Evolutionary conservation across 1,284 basidiomycete species (phyloP).

Genomic region (Tilletia caries): DNA sequence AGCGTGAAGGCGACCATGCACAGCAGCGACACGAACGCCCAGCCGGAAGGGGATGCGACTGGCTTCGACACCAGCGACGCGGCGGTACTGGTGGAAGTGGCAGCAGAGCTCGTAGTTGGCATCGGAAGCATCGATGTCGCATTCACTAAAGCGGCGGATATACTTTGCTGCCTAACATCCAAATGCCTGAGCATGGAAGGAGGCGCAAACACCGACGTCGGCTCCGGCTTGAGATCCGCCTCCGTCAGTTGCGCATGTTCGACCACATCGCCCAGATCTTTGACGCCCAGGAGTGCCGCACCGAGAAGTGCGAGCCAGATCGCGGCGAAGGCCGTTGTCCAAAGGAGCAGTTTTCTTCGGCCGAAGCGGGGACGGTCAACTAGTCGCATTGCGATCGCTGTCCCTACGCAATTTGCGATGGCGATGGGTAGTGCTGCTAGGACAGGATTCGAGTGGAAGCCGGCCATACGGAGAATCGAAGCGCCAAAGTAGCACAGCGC

Average conservation of each 20-base stretch:
- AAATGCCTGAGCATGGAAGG: neutral
- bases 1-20: slow-evolving; percentile 35
- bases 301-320: slow-evolving; percentile 32
- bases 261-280: slow-evolving; percentile 13
- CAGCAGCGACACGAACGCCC: slow-evolving; percentile 30
- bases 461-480: slow-evolving; percentile 37
- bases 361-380: slow-evolving; percentile 32
- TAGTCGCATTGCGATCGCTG: slow-evolving; percentile 33
- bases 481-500: slow-evolving; percentile 34
- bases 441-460: slow-evolving; percentile 41
- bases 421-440: slow-evolving; percentile 38
- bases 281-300: slow-evolving; percentile 26
- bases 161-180: neutral
- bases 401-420: slow-evolving; percentile 40
- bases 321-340: slow-evolving; percentile 32
- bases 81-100: neutral
- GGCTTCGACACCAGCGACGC: neutral
- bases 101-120: neutral
- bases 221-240: slow-evolving; percentile 4
- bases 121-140: slow-evolving; percentile 10
- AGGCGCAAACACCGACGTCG: neutral
- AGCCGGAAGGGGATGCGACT: slow-evolving; percentile 8
- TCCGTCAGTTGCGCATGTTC: neutral
- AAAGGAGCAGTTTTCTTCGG: slow-evolving; percentile 35
- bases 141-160: neutral